A percentile compares a stretch with the other conserved stretches of the same genome.
These are phyloP conservation scores for Neurospora terricola DNA, from an alignment of 495 filamentous ascomycete genomes.

Conservation along the genomic window DNA sequence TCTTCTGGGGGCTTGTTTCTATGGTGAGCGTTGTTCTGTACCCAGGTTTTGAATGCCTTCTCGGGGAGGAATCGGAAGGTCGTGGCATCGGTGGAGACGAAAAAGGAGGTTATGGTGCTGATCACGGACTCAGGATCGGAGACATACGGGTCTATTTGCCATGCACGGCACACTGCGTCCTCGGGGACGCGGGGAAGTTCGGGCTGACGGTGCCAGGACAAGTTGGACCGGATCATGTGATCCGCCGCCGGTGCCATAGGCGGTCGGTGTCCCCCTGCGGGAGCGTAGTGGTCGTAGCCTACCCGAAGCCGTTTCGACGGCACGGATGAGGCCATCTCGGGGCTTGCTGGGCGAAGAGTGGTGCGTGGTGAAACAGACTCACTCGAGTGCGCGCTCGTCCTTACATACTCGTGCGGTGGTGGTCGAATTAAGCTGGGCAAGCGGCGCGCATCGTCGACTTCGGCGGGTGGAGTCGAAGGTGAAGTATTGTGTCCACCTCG, in stretches of 20 bases:
- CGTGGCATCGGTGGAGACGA: slow-evolving; percentile 14
- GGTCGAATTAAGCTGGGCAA: slow-evolving; percentile 16
- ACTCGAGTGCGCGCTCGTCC: slow-evolving; percentile 31
- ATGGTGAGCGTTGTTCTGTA: slow-evolving; percentile 30
- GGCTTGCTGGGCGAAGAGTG: slow-evolving; percentile 20
- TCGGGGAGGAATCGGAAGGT: slow-evolving; percentile 40
- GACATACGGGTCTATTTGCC: slow-evolving; percentile 56
- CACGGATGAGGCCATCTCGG: slow-evolving; percentile 15
- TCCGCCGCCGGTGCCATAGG: slow-evolving; percentile 27
- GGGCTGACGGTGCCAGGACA: slow-evolving; percentile 33
- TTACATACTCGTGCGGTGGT: slow-evolving; percentile 18
- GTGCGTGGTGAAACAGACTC: slow-evolving; percentile 34
- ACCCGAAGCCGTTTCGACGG: slow-evolving; percentile 31
- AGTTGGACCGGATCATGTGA: slow-evolving; percentile 14
- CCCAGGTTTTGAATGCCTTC: slow-evolving; percentile 22
- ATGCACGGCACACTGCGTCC: slow-evolving; percentile 44
- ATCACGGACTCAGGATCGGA: slow-evolving; percentile 31
- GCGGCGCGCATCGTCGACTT: slow-evolving; percentile 35
- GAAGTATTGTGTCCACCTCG: slow-evolving; percentile 45
- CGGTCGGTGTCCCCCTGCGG: slow-evolving; percentile 18
- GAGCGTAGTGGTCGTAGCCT: slow-evolving; percentile 32
- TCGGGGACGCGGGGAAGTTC: slow-evolving; percentile 31
- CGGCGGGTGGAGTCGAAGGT: slow-evolving; percentile 39
- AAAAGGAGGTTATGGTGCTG: slow-evolving; percentile 16
- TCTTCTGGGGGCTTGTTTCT: slow-evolving; percentile 49